Base-by-base conservation (phyloP, 2,329 filamentous ascomycete genomes). In the Aspergillus hiratsukae region DNA sequence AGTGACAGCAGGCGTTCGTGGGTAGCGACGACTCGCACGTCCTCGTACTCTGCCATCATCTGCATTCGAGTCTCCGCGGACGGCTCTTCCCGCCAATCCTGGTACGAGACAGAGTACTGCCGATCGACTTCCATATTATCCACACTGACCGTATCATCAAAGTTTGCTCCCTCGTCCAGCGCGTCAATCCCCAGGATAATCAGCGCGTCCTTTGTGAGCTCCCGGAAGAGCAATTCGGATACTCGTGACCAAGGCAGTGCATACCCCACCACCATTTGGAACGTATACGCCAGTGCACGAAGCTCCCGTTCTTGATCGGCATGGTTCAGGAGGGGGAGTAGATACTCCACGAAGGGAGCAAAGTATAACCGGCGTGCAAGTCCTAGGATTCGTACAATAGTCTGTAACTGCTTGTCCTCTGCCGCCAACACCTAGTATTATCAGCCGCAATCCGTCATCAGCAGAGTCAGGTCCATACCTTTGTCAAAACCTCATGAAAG, bases 251-350 rank as follows among this genome's bases (percentile, higher is more conserved):
- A 73, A 4, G 72, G 76, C 8, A 83, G 63, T 17, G 76, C 76
- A 60, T 81, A 78, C 27, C 75, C 72, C 56, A 81, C 76, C 29
- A 79, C 72, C 9, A 77, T 76, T 54, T 81, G 74, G 23, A 82
- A 70, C 31, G 74, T 72, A 40, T 73, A 69, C 35, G 69, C 70
- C 40, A 81, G 71, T 55, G 72, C 76, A 23, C 56, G 64, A 58
- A 69, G 69, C 52, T 63, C 66, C 49, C 53, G 63, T 53, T 66
- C 69, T 61, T 64, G 72, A 23, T 64, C 69, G 3, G 61, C 31
- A 4, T 51, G 48, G 25, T 67, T 55, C 45, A 71, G 53, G 8
- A 69, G 53, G 3, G 71, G 68, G 35, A 74, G 52, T 2, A 76
- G 49, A 54, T 70, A 68, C 49, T 73, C 65, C 31, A 69, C 60